phyloP scores from a whole-genome alignment of 352 stramenopile genomes.

The Phytophthora macrochlamydospora region DNA sequence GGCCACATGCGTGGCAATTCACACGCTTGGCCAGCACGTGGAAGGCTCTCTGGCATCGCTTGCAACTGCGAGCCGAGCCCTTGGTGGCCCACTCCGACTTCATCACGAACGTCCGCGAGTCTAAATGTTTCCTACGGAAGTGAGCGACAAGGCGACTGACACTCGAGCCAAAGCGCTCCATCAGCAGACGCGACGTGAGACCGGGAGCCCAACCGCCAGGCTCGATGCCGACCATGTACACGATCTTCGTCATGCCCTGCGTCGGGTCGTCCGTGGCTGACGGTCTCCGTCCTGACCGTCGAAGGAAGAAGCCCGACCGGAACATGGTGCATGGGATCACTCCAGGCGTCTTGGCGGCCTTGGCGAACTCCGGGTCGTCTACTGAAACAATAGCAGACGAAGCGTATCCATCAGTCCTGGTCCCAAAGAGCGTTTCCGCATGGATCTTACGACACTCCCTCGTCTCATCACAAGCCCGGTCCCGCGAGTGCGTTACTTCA shows the following conservation, averaged over 20 bases:
- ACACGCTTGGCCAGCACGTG: slow-evolving; percentile 45
- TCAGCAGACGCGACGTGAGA: slow-evolving; percentile 40
- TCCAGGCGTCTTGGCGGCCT: slow-evolving; percentile 17
- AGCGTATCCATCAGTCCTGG: no score
- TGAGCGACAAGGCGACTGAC: slow-evolving; percentile 47
- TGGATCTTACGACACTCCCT: no score
- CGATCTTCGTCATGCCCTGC: slow-evolving; percentile 52
- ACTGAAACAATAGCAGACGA: slow-evolving; percentile 62
- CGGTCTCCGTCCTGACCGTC: slow-evolving; percentile 22
- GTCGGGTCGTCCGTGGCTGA: slow-evolving; percentile 9
- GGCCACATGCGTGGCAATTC: slow-evolving; percentile 47
- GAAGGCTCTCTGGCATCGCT: slow-evolving; percentile 39
- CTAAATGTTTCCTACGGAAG: slow-evolving; percentile 51
- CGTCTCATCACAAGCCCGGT: no score
- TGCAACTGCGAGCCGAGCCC: slow-evolving; percentile 34
- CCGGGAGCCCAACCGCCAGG: slow-evolving; percentile 36
- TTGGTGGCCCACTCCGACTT: slow-evolving; percentile 52
- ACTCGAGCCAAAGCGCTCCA: slow-evolving; percentile 51
- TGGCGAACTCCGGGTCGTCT: slow-evolving; percentile 35
- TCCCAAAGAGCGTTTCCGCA: no score
- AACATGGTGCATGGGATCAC: slow-evolving; percentile 44
- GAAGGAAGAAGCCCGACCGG: slow-evolving; percentile 56
- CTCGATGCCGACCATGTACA: slow-evolving; percentile 60
- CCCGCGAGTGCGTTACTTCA: no score
- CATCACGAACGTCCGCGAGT: slow-evolving; percentile 53